Base-by-base conservation (phyloP, 1,284 basidiomycete genomes). In the Ceratobasidium sp. region DNA sequence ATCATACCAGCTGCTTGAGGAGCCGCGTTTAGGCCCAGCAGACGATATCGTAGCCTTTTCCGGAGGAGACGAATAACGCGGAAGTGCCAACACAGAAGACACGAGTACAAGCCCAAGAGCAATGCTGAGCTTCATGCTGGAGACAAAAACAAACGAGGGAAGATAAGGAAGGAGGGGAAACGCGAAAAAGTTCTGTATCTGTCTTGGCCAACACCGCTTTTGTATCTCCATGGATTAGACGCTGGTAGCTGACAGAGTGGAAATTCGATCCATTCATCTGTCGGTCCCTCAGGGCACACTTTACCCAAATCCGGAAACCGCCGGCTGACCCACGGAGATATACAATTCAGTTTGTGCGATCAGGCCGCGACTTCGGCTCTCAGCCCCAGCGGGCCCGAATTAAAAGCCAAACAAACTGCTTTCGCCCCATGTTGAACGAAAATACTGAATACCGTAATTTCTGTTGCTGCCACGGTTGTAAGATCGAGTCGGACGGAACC, bases 51-150 rank as follows among this genome's bases (percentile, higher is more conserved):
- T 16, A n/a, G n/a, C 20, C 18, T 18, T 55, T 38, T 38, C 50
- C 33, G 52, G 38, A 8, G 1, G 27, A 30, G 46, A 20, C 16
- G 64, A 38, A 41, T 52, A 30, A 18, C 30, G 44, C 10, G 69
- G 69, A 44, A 71, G 69, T 5, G 69, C 69, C 2, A 48, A 6
- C 18, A n/a, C 69, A 35, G 27, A 30, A 44, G 69, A 59, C 18
- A 46, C 69, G 38, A 71, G 38, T 12, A 59, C 14, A 20, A 71
- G 41, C 4, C 35, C 18, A 48, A 57, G 44, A 8, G 55, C n/a
- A 46, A 23, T 12, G 55, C n/a, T 12, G 54, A 71, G 18, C n/a
- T 44, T 71, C 69, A 71, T 71, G 8, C 20, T 46, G n/a, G 23
- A 8, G n/a, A n/a, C 3, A 12, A 46, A 1, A 20, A 54, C 4